phyloP scores from a whole-genome alignment of 306 rosid genomes.

The Prunus mira region DNA sequence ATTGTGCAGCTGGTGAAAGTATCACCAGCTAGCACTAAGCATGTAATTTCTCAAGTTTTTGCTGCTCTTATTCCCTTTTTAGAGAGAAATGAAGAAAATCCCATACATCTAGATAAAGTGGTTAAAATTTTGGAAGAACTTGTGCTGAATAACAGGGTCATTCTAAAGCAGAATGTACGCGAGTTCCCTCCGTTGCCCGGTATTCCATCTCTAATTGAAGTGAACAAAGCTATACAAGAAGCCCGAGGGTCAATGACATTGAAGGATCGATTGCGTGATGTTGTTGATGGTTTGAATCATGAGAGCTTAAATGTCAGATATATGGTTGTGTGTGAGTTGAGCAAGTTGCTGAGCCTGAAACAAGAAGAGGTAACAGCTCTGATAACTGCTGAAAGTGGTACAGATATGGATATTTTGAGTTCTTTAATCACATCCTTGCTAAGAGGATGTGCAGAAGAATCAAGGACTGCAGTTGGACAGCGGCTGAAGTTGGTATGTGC shows the following conservation, averaged over 20 bases:
- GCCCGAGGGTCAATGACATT: slow-evolving; percentile 82
- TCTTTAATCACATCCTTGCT: slow-evolving; percentile 74
- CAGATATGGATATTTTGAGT: slow-evolving; percentile 82
- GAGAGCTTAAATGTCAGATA: slow-evolving; percentile 94
- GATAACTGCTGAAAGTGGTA: slow-evolving; percentile 69
- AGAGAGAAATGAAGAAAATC: slow-evolving; percentile 72
- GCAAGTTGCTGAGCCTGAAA: slow-evolving; percentile 75
- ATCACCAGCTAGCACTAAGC: slow-evolving; percentile 82
- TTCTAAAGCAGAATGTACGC: slow-evolving; percentile 59
- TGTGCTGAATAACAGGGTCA: slow-evolving; percentile 57
- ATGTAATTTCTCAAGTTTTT: slow-evolving; percentile 85
- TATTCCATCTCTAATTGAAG: slow-evolving; percentile 65
- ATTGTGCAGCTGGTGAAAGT: slow-evolving; percentile 65
- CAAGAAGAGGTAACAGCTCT: slow-evolving; percentile 72
- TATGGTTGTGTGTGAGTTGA: slow-evolving; percentile 81
- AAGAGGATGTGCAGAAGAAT: slow-evolving; percentile 92
- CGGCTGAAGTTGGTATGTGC: slow-evolving; percentile 91
- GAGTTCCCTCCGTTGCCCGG: slow-evolving; percentile 90
- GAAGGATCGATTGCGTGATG: slow-evolving; percentile 69
- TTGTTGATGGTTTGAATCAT: slow-evolving; percentile 87
- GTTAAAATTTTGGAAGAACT: slow-evolving; percentile 80
- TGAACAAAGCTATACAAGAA: slow-evolving; percentile 74
- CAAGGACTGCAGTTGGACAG: slow-evolving; percentile 80
- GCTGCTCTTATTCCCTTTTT: slow-evolving; percentile 92
- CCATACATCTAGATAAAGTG: slow-evolving; percentile 68